Base-by-base conservation (phyloP, 352 stramenopile species). In the Pythium coloratum region DNA sequence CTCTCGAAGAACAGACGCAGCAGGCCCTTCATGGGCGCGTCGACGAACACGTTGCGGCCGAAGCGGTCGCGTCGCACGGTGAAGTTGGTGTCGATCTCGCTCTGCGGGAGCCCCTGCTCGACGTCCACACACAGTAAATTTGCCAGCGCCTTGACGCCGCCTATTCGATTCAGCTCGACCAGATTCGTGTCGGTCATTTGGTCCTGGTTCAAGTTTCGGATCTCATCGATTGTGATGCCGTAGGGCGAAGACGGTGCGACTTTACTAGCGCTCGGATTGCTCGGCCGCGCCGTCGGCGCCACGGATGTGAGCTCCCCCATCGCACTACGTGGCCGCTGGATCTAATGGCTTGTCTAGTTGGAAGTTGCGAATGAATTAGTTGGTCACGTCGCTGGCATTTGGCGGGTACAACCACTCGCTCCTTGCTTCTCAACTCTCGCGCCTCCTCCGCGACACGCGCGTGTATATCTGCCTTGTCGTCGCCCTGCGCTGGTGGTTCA, bases 111-210 rank as follows among this genome's bases (percentile, higher is more conserved):
- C 1, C 86, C 84, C 6, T 90, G 80, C 9, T 89, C 78, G 3
- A 88, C 38, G 44, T 93, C 86, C 20, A 93, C 85, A 61, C 78
- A 89, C n/a, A 94, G 66, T 44, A 92, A 36, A 8, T 75, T 77
- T 0, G 86, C 86, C 30, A 94, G 75, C 0, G 61, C 73, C 9
- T 59, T 26, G 1, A 90, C 73, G 16, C 84, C 86, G 40, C 86
- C 83, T 65, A 93, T 83, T 53, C 81, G 75, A 7, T 71, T 71
- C 1, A 93, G 67, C 59, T 90, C 81, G 6, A 70, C 70, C 6
- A 93, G 46, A 56, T 94, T 94, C 12, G 70, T 54, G n/a, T 91
- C 82, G 0, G 80, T 93, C 84, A 94, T 93, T 67, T 93, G 84
- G 62, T 92, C 86, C 44, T 90, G 73, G 38, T 94, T 94, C 9